Base-by-base conservation (phyloP, 768 basidiomycete species). In the Mycena filopes region DNA sequence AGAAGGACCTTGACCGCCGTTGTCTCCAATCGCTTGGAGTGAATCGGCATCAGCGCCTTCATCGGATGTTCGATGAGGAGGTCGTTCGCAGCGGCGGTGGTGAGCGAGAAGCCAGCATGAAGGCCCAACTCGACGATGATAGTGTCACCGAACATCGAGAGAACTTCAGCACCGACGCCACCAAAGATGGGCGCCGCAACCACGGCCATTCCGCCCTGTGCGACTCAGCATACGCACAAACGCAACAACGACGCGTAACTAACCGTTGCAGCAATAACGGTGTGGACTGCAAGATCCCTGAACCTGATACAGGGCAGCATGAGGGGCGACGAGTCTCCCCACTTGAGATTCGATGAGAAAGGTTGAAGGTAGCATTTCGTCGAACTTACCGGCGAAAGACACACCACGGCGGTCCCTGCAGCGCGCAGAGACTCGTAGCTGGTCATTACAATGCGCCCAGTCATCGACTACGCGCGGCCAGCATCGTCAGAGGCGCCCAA, bases 281-380 rank as follows among this genome's bases (percentile, higher is more conserved):
- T 85, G 71, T 89, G 87, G 25, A 89, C 83, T 28, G 81, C 86
- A 21, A 90, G 77, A 73, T 89, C 87, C 38, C 87, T 77, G 72
- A 90, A 88, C 4, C 88, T 81, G 46, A 90, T 85, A 74, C 88
- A 89, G 16, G 89, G 88, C 23, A 90, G 80, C 23, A 87, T 78
- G 5, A 89, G 74, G 18, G 88, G 88, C 15, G 85, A 87, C 4
- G 87, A 88, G 69, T 89, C 87, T 1, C 87, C 87, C 87, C 88
- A 88, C 84, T 88, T 11, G 23, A 23, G 46, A 29, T 18, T 10
- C 40, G 3, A 66, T 45, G 55, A 67, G 55, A 11, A 23, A n/a
- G n/a, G 20, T 50, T 48, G 8, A 48, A 28, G 18, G 16, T 28
- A 33, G n/a, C 2, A 12, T 31, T 5, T 10, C 43, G 46, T 33